phyloP scores from a whole-genome alignment of 805 yeast species.

The Hyphopichia homilentoma region DNA sequence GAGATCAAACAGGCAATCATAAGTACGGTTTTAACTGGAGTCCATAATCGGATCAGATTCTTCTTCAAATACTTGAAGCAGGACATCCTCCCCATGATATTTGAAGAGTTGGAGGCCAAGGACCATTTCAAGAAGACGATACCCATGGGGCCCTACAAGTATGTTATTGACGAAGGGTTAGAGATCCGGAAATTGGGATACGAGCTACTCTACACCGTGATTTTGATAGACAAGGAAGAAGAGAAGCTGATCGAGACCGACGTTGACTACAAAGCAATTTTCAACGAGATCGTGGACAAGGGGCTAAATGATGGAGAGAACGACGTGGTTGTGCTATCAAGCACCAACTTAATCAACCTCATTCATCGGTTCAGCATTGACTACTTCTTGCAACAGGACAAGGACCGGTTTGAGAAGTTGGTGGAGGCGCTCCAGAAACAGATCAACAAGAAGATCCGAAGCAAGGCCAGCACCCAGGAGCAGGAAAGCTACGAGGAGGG shows the following conservation, averaged over 20 bases:
- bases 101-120: constrained; percentile 51
- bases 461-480: constrained; percentile 66
- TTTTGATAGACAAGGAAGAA: constrained; percentile 20
- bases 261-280: constrained; percentile 27
- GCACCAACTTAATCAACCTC: constrained; percentile 37
- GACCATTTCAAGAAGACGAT: constrained; percentile 59
- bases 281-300: constrained; percentile 38
- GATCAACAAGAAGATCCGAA: constrained; percentile 47
- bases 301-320: constrained; percentile 63
- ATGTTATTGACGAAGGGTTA: constrained; percentile 73
- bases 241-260: constrained; percentile 10
- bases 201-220: constrained; percentile 61
- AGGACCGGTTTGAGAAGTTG: constrained; percentile 21
- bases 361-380: constrained; percentile 20
- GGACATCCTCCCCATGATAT: constrained; percentile 46
- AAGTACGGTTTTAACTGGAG: constrained; percentile 54
- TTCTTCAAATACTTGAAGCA: constrained; percentile 43
- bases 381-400: constrained; percentile 8
- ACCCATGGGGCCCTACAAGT: constrained; percentile 86
- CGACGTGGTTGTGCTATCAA: constrained; percentile 52
- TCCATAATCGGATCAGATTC: constrained; percentile 51
- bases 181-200: constrained; percentile 69
- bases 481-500: constrained; percentile 53
- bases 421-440: constrained; percentile 32
- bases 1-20: constrained; percentile 44